phyloP scores from a whole-genome alignment of 805 yeast genomes.

The Zygosaccharomyces pseudorouxii region DNA sequence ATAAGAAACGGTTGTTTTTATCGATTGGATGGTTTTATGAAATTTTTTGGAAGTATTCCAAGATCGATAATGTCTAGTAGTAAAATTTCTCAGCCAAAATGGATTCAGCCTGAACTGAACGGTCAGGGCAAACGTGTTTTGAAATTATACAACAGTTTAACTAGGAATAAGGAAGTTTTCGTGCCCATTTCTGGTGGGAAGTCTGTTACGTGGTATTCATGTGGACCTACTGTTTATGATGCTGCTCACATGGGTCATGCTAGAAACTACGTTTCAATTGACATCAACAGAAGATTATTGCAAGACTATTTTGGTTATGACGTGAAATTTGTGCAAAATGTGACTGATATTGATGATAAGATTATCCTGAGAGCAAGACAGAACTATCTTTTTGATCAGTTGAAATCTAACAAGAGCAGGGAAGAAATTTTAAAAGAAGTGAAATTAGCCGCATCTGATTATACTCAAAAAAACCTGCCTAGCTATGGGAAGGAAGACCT shows the following conservation, averaged over 20 bases:
- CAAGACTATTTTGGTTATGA: constrained; percentile 91
- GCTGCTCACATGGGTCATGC: constrained; percentile 98
- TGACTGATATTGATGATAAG: constrained; percentile 98
- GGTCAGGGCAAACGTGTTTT: constrained; percentile 39
- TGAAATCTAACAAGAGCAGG: constrained; percentile 33
- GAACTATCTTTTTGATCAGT: constrained; percentile 67
- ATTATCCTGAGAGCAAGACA: constrained; percentile 94
- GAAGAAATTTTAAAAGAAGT: constrained; percentile 38
- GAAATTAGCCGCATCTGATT: constrained; percentile 43
- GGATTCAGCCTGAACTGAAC: constrained; percentile 41
- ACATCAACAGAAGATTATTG: constrained; percentile 83
- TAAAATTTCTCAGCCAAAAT: constrained; percentile 47
- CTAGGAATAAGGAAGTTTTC: constrained; percentile 74
- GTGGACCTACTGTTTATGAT: constrained; percentile 98
- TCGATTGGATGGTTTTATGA: constrained; percentile 8
- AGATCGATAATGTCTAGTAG: constrained; percentile 13
- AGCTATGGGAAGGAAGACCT: constrained; percentile 28
- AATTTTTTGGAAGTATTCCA: neutral
- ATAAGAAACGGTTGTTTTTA: too few relatives aligned
- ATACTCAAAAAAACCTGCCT: constrained; percentile 53
- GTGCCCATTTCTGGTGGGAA: constrained; percentile 56
- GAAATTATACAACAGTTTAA: constrained; percentile 75
- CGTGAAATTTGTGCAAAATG: constrained; percentile 86
- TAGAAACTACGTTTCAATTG: constrained; percentile 90
- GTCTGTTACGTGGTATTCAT: constrained; percentile 87